Conservation (phyloP, 768 basidiomycete species). For the Termitomyces sp. region DNA sequence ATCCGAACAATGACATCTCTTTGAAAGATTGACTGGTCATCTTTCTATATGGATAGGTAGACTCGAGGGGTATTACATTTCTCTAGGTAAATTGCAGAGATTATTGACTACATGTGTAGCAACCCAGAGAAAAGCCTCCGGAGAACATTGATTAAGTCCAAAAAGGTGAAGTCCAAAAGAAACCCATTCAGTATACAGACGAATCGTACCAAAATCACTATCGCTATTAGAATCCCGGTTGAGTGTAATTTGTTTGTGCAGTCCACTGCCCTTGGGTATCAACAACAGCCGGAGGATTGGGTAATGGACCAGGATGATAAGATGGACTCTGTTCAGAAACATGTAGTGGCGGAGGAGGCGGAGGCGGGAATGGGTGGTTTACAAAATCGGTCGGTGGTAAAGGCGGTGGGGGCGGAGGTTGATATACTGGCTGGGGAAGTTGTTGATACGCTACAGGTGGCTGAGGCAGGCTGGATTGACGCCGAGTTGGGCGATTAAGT, state of each 20-base stretch:
- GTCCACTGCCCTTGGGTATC: conserved; percentile 35
- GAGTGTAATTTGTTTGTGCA: conserved; percentile 23
- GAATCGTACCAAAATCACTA: background rate
- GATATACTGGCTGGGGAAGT: conserved; percentile 20
- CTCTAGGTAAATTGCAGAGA: background rate
- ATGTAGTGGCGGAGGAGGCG: conserved; percentile 28
- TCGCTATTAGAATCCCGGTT: conserved; percentile 21
- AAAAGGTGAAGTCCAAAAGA: background rate
- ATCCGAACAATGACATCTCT: background rate
- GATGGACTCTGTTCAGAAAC: conserved; percentile 9
- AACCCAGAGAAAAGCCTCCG: background rate
- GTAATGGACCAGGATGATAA: conserved; percentile 37
- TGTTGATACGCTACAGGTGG: conserved; percentile 43
- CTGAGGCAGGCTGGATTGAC: conserved; percentile 49
- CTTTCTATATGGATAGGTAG: background rate
- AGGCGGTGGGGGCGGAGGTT: conserved; percentile 36
- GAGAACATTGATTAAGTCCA: too few relatives aligned
- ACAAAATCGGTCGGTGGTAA: conserved; percentile 24
- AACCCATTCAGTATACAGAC: background rate
- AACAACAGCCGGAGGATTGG: conserved; percentile 34
- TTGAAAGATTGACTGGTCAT: too few relatives aligned
- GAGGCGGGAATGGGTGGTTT: conserved; percentile 28
- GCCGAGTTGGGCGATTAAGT: conserved; percentile 24
- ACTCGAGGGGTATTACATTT: background rate
- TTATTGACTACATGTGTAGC: background rate